Base-by-base conservation (phyloP, 2,329 filamentous ascomycete genomes). In the Colletotrichum echinochloae region DNA sequence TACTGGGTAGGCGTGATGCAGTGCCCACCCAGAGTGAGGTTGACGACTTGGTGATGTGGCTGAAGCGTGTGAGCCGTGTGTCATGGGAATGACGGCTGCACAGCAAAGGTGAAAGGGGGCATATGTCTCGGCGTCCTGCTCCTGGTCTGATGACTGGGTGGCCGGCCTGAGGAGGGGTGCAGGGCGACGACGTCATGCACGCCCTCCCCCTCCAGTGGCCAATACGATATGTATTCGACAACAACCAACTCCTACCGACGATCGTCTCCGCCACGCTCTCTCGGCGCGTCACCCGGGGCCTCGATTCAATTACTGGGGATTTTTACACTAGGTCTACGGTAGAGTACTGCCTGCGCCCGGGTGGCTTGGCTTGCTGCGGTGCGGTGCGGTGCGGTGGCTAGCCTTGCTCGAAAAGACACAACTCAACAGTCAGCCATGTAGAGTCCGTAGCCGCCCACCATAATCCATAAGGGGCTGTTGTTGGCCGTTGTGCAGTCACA, bases 121-220 rank as follows among this genome's bases (percentile, higher is more conserved):
- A 49, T 35, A 60, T 69, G 69, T 71, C 65, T 70, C 69, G 65
- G 69, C 37, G 55, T 60, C 65, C 69, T 60, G 68, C 65, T 39
- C 46, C 35, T 20, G n/a, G 46, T 4, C 55, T 3, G 28, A 11
- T 57, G 37, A 57, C 35, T 26, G 35, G 35, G 26, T 52, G 60
- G 20, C 30, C 46, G 46, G 18, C 28, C 16, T 28, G 39, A 33
- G 35, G 49, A 68, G 28, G 28, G 28, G 23, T 54, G 59, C 30
- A 14, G n/a, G 16, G 33, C 65, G 52, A 71, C 69, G 69, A 71
- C 69, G 69, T 71, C 65, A 71, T 71, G 65, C 60, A 68, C 44
- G 26, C 28, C 51, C 16, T n/a, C 18, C 26, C 49, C 26, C 33
- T 16, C 56, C 51, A 51, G 60, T 68, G 66, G 48, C 49, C 55